Base-by-base conservation (phyloP, 306 rosid species). In the Luffa aegyptiaca region DNA sequence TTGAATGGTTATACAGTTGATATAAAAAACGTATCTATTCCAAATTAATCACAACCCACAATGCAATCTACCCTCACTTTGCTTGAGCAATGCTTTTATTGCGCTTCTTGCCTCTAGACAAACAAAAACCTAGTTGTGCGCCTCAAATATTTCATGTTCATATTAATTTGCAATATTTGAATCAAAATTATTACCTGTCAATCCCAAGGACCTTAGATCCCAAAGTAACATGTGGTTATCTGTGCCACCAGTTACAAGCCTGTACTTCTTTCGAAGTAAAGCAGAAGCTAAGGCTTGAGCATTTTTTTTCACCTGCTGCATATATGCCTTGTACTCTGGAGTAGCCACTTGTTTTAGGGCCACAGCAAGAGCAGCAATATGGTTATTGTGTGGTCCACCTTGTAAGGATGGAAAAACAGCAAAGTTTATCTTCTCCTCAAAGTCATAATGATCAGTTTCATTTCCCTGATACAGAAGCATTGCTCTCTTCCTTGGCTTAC, bases 321-420 rank as follows among this genome's bases (percentile, higher is more conserved):
- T 91, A 80, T 92, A 95, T 61, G 88, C 91, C 90, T 90, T 91
- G 81, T 85, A 95, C 83, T 88, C 97, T 6, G 93, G 89, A 77
- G 94, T 86, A 64, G 95, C 97, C 81, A 90, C 97, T 87, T 95
- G 97, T 83, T 89, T 95, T 75, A 95, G 88, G 52, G 98, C 97
- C 76, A 95, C 92, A 74, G 98, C 97, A 83, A 95, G 98, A 4
- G 98, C 98, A 76, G 97, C 98, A 76, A 90, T 92, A 75, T 95
- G 97, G 83, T 95, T 95, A 87, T 95, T 95, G 88, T 95, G 98
- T 0, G 98, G 98, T 26, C 98, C 98, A 45, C 98, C 98, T 90
- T 95, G 98, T 88, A 92, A 35, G 48, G 98, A 93, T 76, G 98
- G 97, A 48, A 92, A 92, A 61, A 95, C 98, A 45, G 97, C 90